Evolutionary conservation across 176 grass and related monocot species (phyloP).

Genomic region (Bothriochloa decipiens): DNA sequence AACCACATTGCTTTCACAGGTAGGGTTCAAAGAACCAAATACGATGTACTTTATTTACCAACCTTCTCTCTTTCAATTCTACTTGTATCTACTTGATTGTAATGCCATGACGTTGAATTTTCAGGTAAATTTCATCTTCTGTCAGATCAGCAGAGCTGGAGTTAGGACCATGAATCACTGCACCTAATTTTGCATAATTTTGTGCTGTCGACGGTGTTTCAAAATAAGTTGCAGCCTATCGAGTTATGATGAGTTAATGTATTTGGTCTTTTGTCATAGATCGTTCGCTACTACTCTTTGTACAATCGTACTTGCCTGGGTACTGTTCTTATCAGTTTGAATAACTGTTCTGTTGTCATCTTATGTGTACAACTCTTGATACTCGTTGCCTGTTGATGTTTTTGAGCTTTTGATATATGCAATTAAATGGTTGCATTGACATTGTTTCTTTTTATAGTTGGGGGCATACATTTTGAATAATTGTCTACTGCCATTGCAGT

Average conservation of each 20-base stretch:
- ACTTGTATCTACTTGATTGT: not conserved
- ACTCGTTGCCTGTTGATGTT: not conserved
- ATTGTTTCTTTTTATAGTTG: not conserved
- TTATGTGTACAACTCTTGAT: slow-evolving; percentile 3
- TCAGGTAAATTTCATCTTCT: slow-evolving; percentile 37
- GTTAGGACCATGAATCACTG: not conserved
- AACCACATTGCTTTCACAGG: not conserved
- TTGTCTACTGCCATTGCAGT: not conserved
- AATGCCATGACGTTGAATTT: slow-evolving; percentile 13
- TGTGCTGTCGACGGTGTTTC: slow-evolving; percentile 1
- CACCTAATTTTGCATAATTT: slow-evolving; percentile 14
- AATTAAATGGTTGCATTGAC: not conserved
- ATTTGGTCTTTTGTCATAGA: not conserved
- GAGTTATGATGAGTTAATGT: slow-evolving; percentile 16
- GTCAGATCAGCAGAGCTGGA: slow-evolving; percentile 6
- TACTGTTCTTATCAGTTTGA: not conserved
- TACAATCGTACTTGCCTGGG: slow-evolving; percentile 22
- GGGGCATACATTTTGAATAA: not conserved
- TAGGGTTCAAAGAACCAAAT: not conserved
- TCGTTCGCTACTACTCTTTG: not conserved
- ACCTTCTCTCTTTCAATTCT: not conserved
- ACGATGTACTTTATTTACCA: not conserved
- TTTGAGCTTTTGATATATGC: not conserved
- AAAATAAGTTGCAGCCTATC: slow-evolving; percentile 15
- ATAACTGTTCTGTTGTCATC: slow-evolving; percentile 19